These are phyloP conservation scores for Stachybotrys elegans DNA, from an alignment of 2,329 filamentous ascomycete species.

Conservation along the genomic window DNA sequence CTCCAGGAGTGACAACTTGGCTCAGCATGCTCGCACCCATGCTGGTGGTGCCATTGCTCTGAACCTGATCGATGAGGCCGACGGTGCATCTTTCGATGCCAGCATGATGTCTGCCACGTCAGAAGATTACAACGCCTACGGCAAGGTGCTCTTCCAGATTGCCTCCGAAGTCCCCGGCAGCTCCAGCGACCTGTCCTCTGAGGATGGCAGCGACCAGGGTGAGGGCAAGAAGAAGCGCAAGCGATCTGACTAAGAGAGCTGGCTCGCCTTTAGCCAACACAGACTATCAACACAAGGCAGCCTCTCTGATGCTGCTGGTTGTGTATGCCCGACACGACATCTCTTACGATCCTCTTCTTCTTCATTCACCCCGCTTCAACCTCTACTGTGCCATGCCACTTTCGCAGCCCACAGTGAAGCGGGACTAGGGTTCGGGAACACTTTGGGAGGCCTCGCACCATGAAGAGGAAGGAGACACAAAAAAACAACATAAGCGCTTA, in stretches of 20 bases:
- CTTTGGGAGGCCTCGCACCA: conserved; percentile 19
- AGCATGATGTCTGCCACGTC: conserved; percentile 40
- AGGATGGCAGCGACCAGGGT: conserved; percentile 43
- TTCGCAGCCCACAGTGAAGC: conserved; percentile 8
- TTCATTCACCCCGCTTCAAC: neutral
- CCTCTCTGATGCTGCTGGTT: conserved; percentile 16
- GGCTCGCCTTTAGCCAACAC: neutral
- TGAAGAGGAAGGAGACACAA: conserved; percentile 27
- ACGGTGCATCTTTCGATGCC: conserved; percentile 39
- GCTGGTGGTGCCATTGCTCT: conserved; percentile 86
- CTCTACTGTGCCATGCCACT: neutral
- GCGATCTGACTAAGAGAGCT: conserved; percentile 56
- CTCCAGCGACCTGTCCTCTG: conserved; percentile 51
- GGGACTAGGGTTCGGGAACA: conserved; percentile 24
- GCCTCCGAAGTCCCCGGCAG: conserved; percentile 68
- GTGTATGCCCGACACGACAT: conserved; percentile 27
- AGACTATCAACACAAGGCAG: conserved; percentile 9
- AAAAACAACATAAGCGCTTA: conserved; percentile 29
- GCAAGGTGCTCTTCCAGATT: conserved; percentile 77
- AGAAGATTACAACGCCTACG: conserved; percentile 63
- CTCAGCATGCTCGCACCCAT: conserved; percentile 92
- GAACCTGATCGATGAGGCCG: conserved; percentile 73
- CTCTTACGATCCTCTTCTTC: conserved; percentile 15
- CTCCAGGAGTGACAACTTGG: conserved; percentile 93
- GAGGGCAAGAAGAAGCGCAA: conserved; percentile 76